Evolutionary conservation across 2,329 filamentous ascomycete species (phyloP).

Genomic region (Teratosphaeria pseudoeucalypti): DNA sequence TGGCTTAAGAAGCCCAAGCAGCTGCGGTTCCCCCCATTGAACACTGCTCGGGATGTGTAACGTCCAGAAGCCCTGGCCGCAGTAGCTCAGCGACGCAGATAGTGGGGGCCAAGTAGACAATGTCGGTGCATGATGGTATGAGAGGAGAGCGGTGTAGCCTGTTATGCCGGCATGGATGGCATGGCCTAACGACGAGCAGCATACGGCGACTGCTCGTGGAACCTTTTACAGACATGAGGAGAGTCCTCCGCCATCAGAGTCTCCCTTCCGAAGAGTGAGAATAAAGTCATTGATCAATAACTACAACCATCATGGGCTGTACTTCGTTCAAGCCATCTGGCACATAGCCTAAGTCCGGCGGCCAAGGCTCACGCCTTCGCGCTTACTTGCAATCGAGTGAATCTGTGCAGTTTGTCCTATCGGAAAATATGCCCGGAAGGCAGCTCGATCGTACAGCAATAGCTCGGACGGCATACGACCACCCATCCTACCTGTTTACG

Average conservation of each 20-base stretch:
- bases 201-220: neutral
- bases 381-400: neutral
- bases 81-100: too few species aligned
- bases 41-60: too few species aligned
- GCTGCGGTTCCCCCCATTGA: too few species aligned
- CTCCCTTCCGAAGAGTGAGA: neutral
- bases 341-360: neutral
- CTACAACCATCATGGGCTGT: neutral
- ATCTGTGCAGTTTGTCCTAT: neutral
- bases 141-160: neutral
- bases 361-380: neutral
- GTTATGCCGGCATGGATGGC: neutral
- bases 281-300: neutral
- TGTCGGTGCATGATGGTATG: neutral
- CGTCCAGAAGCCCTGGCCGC: too few species aligned
- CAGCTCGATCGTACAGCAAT: neutral
- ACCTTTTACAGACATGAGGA: neutral
- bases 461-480: neutral
- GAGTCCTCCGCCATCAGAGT: neutral
- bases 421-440: neutral
- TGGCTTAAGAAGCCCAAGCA: too few species aligned
- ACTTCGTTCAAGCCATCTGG: neutral
- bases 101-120: too few species aligned
- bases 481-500: neutral
- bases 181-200: neutral